Evolutionary conservation across 805 yeast species (phyloP), one percentile per base, ranked within the genome.

Genomic region (Myxozyma mucilagina): DNA sequence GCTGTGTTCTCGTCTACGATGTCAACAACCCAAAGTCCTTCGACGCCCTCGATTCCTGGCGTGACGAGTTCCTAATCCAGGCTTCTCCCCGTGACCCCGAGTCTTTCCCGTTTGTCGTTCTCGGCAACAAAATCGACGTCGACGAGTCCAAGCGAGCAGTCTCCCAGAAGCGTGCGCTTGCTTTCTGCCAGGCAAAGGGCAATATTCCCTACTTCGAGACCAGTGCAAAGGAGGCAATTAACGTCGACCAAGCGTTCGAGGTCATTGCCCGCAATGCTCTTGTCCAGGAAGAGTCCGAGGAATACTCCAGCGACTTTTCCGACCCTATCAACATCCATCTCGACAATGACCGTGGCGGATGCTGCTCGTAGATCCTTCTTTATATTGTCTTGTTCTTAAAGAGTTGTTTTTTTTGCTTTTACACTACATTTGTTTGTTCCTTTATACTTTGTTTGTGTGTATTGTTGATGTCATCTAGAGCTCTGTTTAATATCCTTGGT

Each of bases 191-290:
- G 58, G 80, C 83, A 52, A 75, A 82, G 66, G 87, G 96, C 76
- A 90, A 91, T 65, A 80, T 91, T 63, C 98, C 99, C 3, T 85
- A 92, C 62, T 93, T 94, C 72, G 97, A 93, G 75, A 93, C 99
- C n/a, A 86, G 94, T 79, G 99, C 99, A 18, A 94, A 93, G 78
- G 97, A 91, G 74, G 91, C 94, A 14, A 89, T 92, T 53, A 96
- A 96, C 69, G 97, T 93, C 39, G 97, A 92, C 71, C 86, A 88
- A 70, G 98, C 98, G 2, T 93, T 93, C 72, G 97, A 94, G 74
- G 66, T 92, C 47, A 89, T 93, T 69, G 97, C 97, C 36, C 84
- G 97, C 70, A 90, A 90, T 78, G 99, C 98, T 0, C 79, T 93
- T 70, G 97, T 91, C 74, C 98, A 93, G 76, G 97, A 91, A 73